Percentiles rank a stretch among this genome's conserved stretches.
phyloP scores from a whole-genome alignment of 306 rosid genomes.

The Medicago ruthenica region DNA sequence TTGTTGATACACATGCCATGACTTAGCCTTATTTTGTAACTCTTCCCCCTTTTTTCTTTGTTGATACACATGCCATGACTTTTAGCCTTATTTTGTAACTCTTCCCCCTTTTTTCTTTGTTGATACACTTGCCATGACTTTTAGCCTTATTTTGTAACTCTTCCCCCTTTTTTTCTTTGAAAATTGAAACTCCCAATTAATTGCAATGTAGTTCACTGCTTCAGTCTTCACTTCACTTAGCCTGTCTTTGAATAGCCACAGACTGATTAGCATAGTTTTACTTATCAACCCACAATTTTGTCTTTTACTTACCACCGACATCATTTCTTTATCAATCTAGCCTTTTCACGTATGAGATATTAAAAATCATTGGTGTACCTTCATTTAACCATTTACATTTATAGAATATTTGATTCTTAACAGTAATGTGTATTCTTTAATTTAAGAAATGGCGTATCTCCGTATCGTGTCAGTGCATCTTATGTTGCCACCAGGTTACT shows the following conservation, averaged over 20 bases:
- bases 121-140: background rate
- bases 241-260: background rate
- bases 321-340: background rate
- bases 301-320: background rate
- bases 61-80: no score
- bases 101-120: background rate
- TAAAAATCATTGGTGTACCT: background rate
- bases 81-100: background rate
- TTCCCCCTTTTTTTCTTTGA: conserved; percentile 1
- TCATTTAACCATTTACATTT: conserved; percentile 4
- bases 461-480: background rate
- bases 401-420: background rate
- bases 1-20: background rate
- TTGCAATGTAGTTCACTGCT: background rate
- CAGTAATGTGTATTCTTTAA: background rate
- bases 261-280: background rate
- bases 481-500: conserved; percentile 12
- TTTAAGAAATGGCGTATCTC: background rate
- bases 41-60: no score
- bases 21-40: no score
- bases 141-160: background rate
- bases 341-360: background rate
- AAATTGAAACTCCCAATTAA: background rate
- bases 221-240: background rate
- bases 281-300: background rate